Evolutionary conservation across 2,329 filamentous ascomycete species (phyloP).

Genomic region (Rachicladosporium sp.): DNA sequence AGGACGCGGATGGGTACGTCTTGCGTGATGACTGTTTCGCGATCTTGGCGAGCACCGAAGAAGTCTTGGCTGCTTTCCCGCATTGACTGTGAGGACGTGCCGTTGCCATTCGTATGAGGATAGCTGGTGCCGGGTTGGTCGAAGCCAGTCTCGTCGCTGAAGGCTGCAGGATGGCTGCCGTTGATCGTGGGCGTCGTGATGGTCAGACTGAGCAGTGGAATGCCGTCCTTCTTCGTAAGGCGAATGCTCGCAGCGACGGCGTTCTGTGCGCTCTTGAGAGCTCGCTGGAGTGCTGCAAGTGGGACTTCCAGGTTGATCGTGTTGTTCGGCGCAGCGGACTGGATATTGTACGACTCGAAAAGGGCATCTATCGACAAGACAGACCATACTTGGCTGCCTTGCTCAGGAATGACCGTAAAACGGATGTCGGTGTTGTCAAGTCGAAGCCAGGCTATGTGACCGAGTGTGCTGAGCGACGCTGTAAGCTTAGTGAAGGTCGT

Average conservation of each 20-base stretch:
- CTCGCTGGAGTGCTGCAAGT: constrained; percentile 73
- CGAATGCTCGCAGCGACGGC: constrained; percentile 73
- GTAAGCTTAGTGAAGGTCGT: constrained; percentile 40
- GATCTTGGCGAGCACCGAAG: constrained; percentile 49
- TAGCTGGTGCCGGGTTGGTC: constrained; percentile 24
- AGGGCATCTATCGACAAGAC: constrained; percentile 52
- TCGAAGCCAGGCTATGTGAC: constrained; percentile 82
- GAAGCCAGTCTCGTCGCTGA: constrained; percentile 11
- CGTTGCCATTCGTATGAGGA: constrained; percentile 1
- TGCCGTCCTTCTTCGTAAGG: constrained; percentile 81
- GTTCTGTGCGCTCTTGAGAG: constrained; percentile 77
- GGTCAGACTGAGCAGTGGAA: constrained; percentile 79
- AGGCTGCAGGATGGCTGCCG: constrained; percentile 30
- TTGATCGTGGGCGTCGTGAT: constrained; percentile 64
- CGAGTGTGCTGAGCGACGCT: constrained; percentile 51
- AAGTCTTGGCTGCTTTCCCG: constrained; percentile 17
- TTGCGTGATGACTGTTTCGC: constrained; percentile 87
- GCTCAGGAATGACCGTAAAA: constrained; percentile 91
- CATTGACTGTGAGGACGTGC: constrained; percentile 10
- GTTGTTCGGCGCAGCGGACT: constrained; percentile 70
- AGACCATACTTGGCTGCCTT: constrained; percentile 84
- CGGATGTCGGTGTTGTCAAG: constrained; percentile 77
- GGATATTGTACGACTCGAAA: constrained; percentile 73
- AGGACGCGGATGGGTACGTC: constrained; percentile 92
- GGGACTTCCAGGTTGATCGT: constrained; percentile 95